These are phyloP conservation scores for Malus hybrid DNA, from an alignment of 331 rosid genomes.

Conservation along the genomic window DNA sequence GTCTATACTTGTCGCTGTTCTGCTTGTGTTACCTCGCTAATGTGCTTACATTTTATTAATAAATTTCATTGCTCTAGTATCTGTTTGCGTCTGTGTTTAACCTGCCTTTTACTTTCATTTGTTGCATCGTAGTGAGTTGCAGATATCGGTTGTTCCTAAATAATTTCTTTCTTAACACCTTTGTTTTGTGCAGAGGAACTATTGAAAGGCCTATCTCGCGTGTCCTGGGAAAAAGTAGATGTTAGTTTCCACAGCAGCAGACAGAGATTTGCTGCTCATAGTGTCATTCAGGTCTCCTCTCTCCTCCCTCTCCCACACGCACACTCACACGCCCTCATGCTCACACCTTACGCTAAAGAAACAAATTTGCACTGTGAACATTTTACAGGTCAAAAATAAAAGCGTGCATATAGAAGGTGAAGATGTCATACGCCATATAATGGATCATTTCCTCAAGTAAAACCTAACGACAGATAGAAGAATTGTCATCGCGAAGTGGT, in stretches of 20 bases:
- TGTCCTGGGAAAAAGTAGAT: slow-evolving; percentile 95
- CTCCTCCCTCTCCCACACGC: not conserved
- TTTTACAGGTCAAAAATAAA: slow-evolving; percentile 72
- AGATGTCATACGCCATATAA: slow-evolving; percentile 87
- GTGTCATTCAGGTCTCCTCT: slow-evolving; percentile 73
- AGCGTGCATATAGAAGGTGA: slow-evolving; percentile 77
- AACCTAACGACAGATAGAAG: not conserved
- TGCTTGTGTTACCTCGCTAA: not conserved
- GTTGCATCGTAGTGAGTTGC: not conserved
- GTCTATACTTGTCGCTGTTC: not conserved
- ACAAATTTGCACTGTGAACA: not conserved
- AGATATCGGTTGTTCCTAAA: not conserved
- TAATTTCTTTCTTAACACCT: not conserved
- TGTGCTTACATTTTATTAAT: not conserved
- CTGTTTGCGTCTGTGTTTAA: not conserved
- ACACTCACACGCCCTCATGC: not conserved
- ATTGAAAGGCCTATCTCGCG: slow-evolving; percentile 68
- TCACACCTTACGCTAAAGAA: not conserved
- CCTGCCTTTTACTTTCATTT: not conserved
- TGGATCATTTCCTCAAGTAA: slow-evolving; percentile 70
- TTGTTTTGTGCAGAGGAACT: slow-evolving; percentile 66
- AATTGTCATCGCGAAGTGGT: not conserved
- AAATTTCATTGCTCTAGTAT: not conserved
- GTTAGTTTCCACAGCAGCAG: slow-evolving; percentile 81
- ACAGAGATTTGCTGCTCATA: slow-evolving; percentile 84